These are phyloP conservation scores for Yamadazyma pseudoaaseri DNA, from an alignment of 1,139 yeast genomes.

Conservation along the genomic window DNA sequence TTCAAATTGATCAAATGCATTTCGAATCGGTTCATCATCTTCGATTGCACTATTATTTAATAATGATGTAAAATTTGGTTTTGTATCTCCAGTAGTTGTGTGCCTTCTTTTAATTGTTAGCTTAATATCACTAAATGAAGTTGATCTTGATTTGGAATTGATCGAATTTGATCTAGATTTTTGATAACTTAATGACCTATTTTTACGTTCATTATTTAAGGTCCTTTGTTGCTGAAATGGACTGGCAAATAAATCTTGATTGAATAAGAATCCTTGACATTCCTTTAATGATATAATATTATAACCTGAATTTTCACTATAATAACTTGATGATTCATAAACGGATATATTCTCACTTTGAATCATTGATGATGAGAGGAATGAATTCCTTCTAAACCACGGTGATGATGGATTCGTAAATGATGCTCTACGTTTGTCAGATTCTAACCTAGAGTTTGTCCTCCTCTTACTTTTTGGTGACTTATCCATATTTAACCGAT, in stretches of 20 bases:
- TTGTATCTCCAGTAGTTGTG: conserved; percentile 29
- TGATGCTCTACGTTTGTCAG: conserved; percentile 37
- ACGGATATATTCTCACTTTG: conserved; percentile 58
- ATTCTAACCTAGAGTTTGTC: conserved; percentile 9
- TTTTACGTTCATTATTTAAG: conserved; percentile 36
- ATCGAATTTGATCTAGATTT: conserved; percentile 10
- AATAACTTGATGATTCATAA: conserved; percentile 46
- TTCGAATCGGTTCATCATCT: conserved; percentile 14
- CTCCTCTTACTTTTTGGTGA: conserved; percentile 11
- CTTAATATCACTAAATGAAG: conserved; percentile 2
- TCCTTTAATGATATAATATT: conserved; percentile 53
- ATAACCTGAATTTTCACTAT: conserved; percentile 29
- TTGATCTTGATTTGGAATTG: conserved; percentile 10
- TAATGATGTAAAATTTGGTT: conserved; percentile 24
- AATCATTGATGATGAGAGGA: conserved; percentile 61
- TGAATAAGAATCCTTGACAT: conserved; percentile 73
- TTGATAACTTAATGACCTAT: conserved; percentile 24
- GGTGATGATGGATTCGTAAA: conserved; percentile 52
- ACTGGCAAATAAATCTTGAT: conserved; percentile 70
- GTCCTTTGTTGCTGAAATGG: conserved; percentile 61
- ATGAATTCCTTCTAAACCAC: conserved; percentile 58
- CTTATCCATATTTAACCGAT: background rate
- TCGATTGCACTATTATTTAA: conserved; percentile 15
- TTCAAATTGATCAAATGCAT: conserved; percentile 18
- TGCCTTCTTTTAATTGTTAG: conserved; percentile 24